Conservation (phyloP, 306 rosid genomes). For the Biancaea sappan region DNA sequence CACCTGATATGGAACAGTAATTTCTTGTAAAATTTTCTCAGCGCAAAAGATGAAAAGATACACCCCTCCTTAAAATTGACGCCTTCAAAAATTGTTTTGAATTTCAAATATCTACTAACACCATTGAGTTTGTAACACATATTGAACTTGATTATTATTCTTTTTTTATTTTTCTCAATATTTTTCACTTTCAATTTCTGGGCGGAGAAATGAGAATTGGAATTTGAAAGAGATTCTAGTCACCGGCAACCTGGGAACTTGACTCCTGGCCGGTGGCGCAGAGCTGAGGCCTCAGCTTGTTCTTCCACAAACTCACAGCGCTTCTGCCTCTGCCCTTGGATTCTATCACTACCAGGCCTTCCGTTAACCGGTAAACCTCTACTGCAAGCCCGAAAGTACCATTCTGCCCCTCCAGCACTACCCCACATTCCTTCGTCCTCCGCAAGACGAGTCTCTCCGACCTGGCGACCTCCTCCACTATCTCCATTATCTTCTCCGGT, state of each 20-base stretch:
- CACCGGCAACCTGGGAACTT: slow-evolving; percentile 5
- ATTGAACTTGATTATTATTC: background rate
- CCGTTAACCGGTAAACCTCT: slow-evolving; percentile 43
- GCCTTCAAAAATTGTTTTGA: too few species aligned
- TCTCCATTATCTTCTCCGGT: slow-evolving; percentile 38
- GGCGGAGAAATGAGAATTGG: background rate
- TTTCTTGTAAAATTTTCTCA: too few species aligned
- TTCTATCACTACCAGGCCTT: slow-evolving; percentile 38
- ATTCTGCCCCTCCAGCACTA: slow-evolving; percentile 40
- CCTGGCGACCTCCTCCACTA: slow-evolving; percentile 32
- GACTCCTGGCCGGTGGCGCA: background rate
- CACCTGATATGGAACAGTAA: too few species aligned
- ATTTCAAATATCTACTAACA: too few species aligned
- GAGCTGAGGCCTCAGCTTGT: slow-evolving; percentile 41
- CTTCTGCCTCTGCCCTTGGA: slow-evolving; percentile 26
- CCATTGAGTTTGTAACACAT: background rate
- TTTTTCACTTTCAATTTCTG: background rate
- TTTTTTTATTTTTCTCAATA: background rate
- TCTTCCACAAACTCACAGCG: slow-evolving; percentile 30
- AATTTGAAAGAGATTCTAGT: background rate
- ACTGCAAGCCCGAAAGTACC: slow-evolving; percentile 40
- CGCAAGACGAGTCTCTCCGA: slow-evolving; percentile 38
- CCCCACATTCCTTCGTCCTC: slow-evolving; percentile 45
- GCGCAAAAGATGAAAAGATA: too few species aligned
- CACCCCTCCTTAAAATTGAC: too few species aligned